These are phyloP conservation scores for Cystofilobasidium ferigula DNA, from an alignment of 768 basidiomycete species.

Conservation along the genomic window DNA sequence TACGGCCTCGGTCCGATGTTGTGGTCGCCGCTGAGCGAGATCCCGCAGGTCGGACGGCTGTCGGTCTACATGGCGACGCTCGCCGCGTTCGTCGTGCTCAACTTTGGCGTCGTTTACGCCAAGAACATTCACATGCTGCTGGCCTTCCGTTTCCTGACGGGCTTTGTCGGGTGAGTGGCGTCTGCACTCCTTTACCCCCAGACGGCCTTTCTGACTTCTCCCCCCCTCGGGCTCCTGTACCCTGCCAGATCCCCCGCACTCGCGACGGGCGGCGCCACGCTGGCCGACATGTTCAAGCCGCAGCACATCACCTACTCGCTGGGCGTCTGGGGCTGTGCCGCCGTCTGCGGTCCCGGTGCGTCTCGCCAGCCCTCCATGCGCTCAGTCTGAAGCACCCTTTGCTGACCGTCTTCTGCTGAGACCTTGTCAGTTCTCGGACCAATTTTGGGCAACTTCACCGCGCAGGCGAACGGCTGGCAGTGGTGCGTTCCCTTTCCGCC, in stretches of 20 bases:
- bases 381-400: too few relatives aligned
- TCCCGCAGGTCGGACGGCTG: slow-evolving; percentile 38
- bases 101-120: slow-evolving; percentile 36
- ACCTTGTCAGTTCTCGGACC: too few relatives aligned
- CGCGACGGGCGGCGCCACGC: slow-evolving; percentile 28
- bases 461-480: slow-evolving; percentile 36
- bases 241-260: not conserved
- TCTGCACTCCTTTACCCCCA: too few relatives aligned
- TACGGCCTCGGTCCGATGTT: slow-evolving; percentile 38
- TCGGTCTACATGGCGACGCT: slow-evolving; percentile 38
- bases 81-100: slow-evolving; percentile 36
- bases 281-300: slow-evolving; percentile 35
- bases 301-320: slow-evolving; percentile 33
- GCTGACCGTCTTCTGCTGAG: too few relatives aligned
- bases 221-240: too few relatives aligned
- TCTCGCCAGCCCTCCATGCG: too few relatives aligned
- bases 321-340: slow-evolving; percentile 33
- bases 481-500: slow-evolving; percentile 29
- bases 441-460: slow-evolving; percentile 36
- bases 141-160: slow-evolving; percentile 29
- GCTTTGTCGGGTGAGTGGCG: slow-evolving; percentile 38
- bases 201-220: slow-evolving; percentile 30
- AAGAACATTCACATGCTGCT: slow-evolving; percentile 36
- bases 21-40: slow-evolving; percentile 35
- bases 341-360: slow-evolving; percentile 35